Percentiles rank a stretch among this genome's conserved stretches.
phyloP scores from a whole-genome alignment of 768 basidiomycete genomes.

The Leucosporidium yakuticum region DNA sequence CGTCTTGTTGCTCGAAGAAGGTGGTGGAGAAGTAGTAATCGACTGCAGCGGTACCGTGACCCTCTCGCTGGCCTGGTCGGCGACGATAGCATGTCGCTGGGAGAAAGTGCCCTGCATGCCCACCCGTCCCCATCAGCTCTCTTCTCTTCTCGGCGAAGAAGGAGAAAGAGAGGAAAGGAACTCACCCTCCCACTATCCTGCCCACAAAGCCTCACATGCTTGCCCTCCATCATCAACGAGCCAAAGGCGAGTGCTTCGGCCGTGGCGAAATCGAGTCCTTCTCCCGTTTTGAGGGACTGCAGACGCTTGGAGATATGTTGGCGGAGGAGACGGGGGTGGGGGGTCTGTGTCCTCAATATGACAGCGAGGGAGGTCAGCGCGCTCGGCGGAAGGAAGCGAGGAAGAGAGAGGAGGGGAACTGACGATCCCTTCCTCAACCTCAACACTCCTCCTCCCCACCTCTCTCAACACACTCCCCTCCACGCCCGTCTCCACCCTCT shows the following conservation, averaged over 20 bases:
- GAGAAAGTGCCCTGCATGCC: conserved; percentile 19
- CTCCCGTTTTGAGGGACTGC: conserved; percentile 43
- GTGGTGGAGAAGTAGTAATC: conserved; percentile 27
- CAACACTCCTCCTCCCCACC: conserved; percentile 66
- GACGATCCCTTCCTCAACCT: conserved; percentile 59
- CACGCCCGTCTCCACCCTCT: conserved; percentile 65
- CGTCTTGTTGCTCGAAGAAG: conserved; percentile 13
- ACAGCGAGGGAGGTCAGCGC: neutral
- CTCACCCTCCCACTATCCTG: conserved; percentile 90
- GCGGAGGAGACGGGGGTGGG: conserved; percentile 27
- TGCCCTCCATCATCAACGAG: conserved; percentile 71
- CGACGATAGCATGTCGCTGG: conserved; percentile 76
- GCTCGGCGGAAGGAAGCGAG: neutral
- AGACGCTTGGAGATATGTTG: conserved; percentile 33
- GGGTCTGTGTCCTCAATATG: conserved; percentile 8
- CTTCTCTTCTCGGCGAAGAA: conserved; percentile 33
- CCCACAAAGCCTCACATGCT: conserved; percentile 79
- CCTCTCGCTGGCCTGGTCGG: conserved; percentile 75
- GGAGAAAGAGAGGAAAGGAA: conserved; percentile 46
- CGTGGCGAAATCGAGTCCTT: conserved; percentile 80
- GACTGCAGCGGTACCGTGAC: conserved; percentile 78
- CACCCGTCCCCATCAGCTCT: neutral
- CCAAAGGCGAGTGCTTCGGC: conserved; percentile 90
- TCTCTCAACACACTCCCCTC: conserved; percentile 50
- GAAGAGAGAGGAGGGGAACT: conserved; percentile 39